These are phyloP conservation scores for Theobroma grandiflorum DNA, from an alignment of 441 rosid genomes.

Conservation along the genomic window DNA sequence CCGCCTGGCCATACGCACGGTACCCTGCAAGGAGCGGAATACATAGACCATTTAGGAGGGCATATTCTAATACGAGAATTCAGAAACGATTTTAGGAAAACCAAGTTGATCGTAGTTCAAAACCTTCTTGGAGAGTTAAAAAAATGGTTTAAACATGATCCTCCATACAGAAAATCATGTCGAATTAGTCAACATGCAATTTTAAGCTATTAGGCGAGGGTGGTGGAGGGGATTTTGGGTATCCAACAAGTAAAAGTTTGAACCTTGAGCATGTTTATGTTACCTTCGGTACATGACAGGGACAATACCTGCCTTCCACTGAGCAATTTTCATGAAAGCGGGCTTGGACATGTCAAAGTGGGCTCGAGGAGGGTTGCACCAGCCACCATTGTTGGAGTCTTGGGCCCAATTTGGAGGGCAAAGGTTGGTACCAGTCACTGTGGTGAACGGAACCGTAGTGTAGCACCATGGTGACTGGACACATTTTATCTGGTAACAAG, in stretches of 20 bases:
- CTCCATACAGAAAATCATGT: not conserved
- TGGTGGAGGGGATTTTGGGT: no score
- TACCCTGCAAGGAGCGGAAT: conserved; percentile 47
- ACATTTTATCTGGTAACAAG: conserved; percentile 75
- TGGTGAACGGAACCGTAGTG: conserved; percentile 41
- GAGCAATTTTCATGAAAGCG: conserved; percentile 84
- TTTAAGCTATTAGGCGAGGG: no score
- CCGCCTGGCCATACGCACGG: conserved; percentile 68
- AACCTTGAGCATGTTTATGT: not conserved
- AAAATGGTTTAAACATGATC: not conserved
- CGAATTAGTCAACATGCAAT: not conserved
- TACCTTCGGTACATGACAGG: conserved; percentile 82
- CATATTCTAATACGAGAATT: not conserved
- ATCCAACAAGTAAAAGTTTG: no score
- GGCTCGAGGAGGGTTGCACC: conserved; percentile 88
- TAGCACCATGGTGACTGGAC: conserved; percentile 56
- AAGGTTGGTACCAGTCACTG: conserved; percentile 78
- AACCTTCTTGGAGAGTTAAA: not conserved
- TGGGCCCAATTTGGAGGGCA: conserved; percentile 89
- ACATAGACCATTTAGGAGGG: not conserved
- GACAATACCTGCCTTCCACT: conserved; percentile 83
- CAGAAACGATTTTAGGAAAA: no score
- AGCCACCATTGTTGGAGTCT: conserved; percentile 79
- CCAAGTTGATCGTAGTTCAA: not conserved
- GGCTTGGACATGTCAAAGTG: conserved; percentile 94